Evolutionary conservation across 2,329 filamentous ascomycete species (phyloP), one percentile per base, ranked within the genome.

Genomic region (Aureobasidium sp.): DNA sequence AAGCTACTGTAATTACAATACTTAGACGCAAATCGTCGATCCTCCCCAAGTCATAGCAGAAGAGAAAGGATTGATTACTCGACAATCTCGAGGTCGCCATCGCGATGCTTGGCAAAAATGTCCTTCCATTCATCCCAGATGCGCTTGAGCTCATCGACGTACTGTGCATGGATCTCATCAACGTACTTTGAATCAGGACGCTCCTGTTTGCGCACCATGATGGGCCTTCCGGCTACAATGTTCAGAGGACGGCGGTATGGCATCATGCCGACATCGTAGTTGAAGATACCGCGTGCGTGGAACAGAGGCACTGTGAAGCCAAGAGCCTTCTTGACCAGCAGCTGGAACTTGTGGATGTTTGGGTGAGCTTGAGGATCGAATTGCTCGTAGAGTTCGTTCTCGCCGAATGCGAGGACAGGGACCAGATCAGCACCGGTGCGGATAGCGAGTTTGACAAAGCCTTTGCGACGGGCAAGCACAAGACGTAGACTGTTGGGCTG

Each of bases 241-340:
- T 97, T 93, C 55, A 98, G 74, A 10, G 89, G 85, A 47, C 84
- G 78, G 11, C 93, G 83, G 68, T 96, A 97, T 0, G 93, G 93
- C 88, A 97, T 90, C 62, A 97, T 74, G 3, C 93, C 93, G 12
- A 96, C 88, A 67, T 98, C 93, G 66, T 98, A 97, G 69, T 98
- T 98, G 72, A 97, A 95, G 35, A 97, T 84, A 11, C 91, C 63
- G 22, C 90, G 75, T 2, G 90, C 91, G 67, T 95, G 90, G 63
- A 96, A 86, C 24, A 95, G 79, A 1, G 93, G 90, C 10, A 97
- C 78, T 0, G 93, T 97, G 63, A 96, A 98, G 48, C 94, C 94
- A 75, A 94, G 83, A 5, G 86, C 74, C 61, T 85, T 86, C 70
- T 97, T 91, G 54, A 94, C 74, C 24, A 90, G 72, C 73, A 95